Base-by-base conservation (phyloP, 108 stramenopile species). In the Conticribra guillardii region DNA sequence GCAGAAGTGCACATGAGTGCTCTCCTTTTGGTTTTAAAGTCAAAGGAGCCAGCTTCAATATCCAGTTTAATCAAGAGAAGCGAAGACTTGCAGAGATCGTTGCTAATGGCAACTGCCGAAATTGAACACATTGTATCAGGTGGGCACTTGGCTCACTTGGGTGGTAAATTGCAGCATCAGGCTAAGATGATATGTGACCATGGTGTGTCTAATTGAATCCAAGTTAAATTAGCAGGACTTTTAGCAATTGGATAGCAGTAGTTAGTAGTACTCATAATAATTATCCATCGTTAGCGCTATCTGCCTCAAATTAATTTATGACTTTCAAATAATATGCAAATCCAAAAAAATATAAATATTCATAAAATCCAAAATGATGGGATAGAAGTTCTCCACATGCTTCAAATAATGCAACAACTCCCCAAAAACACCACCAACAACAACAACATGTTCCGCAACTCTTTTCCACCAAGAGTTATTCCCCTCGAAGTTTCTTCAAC, bases 161-260 rank as follows among this genome's bases (percentile, higher is more conserved):
- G 69, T 31, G 69, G 63, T 22, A 69, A 77, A 64, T 51, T 77
- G 69, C 24, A 46, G 19, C 64, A 70, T 29, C 67, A 70, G 31
- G 76, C 53, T 0, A 55, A 72, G 44, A 52, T 49, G 45, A 70
- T 50, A 22, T 24, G 19, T 7, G 16, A 23, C 26, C 18, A 23
- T 48, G 23, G 22, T 30, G 21, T 23, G 24, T 0, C 26, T 14
- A 24, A 11, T 28, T 16, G 27, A 16, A 14, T 21, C 15, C 27
- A 54, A 54, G 14, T 16, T 54, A 24, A 54, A 54, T n/a, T n/a
- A n/a, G n/a, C n/a, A n/a, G n/a, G n/a, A n/a, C n/a, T n/a, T 21
- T 54, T 54, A 23, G 17, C 15, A 24, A 7, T 52, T 52, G 9
- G 19, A 52, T 52, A 24, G 7, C 51, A 24, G 51, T 23, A 54